phyloP scores from a whole-genome alignment of 129 eudicot species.

The Dittrichia graveolens region DNA sequence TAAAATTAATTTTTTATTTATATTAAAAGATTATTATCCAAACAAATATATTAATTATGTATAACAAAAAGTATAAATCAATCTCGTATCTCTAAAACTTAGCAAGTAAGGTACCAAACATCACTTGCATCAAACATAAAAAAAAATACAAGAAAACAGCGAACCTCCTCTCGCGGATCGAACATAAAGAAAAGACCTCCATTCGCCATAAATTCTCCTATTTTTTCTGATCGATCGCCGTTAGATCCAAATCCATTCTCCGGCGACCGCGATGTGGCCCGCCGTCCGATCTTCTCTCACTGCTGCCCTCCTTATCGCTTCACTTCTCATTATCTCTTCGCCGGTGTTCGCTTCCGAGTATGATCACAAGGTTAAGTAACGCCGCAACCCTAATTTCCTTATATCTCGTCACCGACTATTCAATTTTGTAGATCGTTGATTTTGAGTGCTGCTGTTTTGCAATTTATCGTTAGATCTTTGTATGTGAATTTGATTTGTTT shows the following conservation, averaged over 20 bases:
- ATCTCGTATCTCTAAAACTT: too few species aligned
- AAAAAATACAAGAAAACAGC: conserved; percentile 21
- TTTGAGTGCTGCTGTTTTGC: conserved; percentile 2
- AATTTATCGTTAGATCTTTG: conserved; percentile 34
- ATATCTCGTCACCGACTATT: conserved; percentile 9
- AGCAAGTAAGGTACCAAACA: too few species aligned
- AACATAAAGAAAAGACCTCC: conserved; percentile 1
- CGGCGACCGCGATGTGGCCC: conserved; percentile 71
- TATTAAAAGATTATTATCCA: too few species aligned
- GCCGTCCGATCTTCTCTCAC: conserved; percentile 49
- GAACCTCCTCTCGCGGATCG: conserved; percentile 27
- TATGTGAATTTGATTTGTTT: conserved; percentile 19
- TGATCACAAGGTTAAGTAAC: conserved; percentile 69
- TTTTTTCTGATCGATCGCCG: conserved; percentile 33
- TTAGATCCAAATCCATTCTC: conserved; percentile 50
- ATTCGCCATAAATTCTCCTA: conserved; percentile 16
- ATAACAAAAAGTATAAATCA: too few species aligned
- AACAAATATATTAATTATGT: too few species aligned
- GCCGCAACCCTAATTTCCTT: conserved; percentile 28
- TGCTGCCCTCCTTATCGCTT: conserved; percentile 25
- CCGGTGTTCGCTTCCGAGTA: conserved; percentile 75
- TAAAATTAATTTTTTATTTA: too few species aligned
- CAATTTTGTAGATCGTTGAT: conserved; percentile 27
- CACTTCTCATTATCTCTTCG: conserved; percentile 34
- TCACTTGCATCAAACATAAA: too few species aligned